A percentile compares a stretch with the other conserved stretches of the same genome.
Evolutionary conservation across 306 rosid species (phyloP).

Genomic region (Adenanthera pavonina): DNA sequence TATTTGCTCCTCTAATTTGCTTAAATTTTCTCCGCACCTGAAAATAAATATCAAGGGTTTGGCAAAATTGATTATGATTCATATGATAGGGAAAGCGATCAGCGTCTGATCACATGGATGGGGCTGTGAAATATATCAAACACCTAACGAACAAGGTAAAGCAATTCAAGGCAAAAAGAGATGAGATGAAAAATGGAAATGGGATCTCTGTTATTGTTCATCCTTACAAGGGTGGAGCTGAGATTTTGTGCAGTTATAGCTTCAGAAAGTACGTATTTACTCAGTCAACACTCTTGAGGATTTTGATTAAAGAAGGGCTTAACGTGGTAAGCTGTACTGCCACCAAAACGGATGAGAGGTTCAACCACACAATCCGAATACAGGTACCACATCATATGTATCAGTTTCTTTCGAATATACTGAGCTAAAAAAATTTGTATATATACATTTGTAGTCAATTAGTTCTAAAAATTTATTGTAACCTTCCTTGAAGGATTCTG

Average conservation of each 20-base stretch:
- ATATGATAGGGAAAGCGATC: conserved; percentile 73
- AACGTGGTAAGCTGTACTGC: conserved; percentile 48
- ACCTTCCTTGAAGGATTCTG: conserved; percentile 45
- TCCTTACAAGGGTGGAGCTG: conserved; percentile 54
- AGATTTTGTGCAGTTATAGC: conserved; percentile 51
- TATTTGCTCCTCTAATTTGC: not conserved
- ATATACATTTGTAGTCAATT: not conserved
- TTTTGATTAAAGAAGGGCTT: conserved; percentile 57
- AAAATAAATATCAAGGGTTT: not conserved
- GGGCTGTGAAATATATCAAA: conserved; percentile 68
- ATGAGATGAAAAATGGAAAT: conserved; percentile 27
- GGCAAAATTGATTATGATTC: not conserved
- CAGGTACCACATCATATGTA: conserved; percentile 52
- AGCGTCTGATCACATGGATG: conserved; percentile 61
- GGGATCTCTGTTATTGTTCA: conserved; percentile 44
- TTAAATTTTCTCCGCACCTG: not conserved
- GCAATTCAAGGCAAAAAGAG: conserved; percentile 49
- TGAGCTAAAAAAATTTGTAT: not conserved
- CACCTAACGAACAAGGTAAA: conserved; percentile 51
- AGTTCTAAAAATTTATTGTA: not conserved
- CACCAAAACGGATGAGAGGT: conserved; percentile 43
- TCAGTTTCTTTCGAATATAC: no score
- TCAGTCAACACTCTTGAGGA: conserved; percentile 48
- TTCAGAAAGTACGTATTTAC: conserved; percentile 39
- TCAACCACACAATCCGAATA: conserved; percentile 44